Conservation (phyloP, 2,329 filamentous ascomycete genomes). For the Monilinia fructigena region DNA sequence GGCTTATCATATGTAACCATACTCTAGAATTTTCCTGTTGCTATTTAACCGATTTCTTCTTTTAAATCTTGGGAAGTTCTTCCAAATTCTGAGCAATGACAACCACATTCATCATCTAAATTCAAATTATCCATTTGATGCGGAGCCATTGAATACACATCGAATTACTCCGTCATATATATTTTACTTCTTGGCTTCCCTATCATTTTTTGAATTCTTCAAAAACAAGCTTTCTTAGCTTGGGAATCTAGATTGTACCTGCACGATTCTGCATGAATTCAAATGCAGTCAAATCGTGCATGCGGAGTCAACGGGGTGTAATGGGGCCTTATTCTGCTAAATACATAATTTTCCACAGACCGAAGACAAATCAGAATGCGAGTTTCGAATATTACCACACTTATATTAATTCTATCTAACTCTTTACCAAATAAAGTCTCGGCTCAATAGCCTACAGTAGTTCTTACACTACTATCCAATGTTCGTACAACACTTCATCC, state of each 20-base stretch:
- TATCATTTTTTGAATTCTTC: not conserved
- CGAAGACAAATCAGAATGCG: not conserved
- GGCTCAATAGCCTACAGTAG: not conserved
- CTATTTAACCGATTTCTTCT: not conserved
- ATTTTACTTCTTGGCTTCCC: slow-evolving; percentile 8
- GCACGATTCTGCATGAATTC: slow-evolving; percentile 20
- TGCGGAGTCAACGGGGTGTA: not conserved
- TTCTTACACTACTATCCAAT: slow-evolving; percentile 9
- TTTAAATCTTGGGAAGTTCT: not conserved
- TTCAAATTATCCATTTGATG: not conserved
- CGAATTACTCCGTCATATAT: not conserved
- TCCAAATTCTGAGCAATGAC: not conserved
- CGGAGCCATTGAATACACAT: not conserved
- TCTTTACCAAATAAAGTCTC: not conserved
- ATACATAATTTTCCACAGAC: not conserved
- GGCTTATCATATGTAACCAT: slow-evolving; percentile 10
- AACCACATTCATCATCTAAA: slow-evolving; percentile 10
- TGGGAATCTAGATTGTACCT: slow-evolving; percentile 15
- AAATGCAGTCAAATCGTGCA: slow-evolving; percentile 20
- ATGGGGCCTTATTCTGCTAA: not conserved
- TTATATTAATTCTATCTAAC: not conserved
- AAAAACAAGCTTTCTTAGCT: slow-evolving; percentile 19
- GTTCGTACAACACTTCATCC: not conserved
- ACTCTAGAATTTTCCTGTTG: not conserved
- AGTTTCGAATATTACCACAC: not conserved